These are phyloP conservation scores for Gynostemma pentaphyllum DNA, from an alignment of 306 rosid genomes.

Conservation along the genomic window DNA sequence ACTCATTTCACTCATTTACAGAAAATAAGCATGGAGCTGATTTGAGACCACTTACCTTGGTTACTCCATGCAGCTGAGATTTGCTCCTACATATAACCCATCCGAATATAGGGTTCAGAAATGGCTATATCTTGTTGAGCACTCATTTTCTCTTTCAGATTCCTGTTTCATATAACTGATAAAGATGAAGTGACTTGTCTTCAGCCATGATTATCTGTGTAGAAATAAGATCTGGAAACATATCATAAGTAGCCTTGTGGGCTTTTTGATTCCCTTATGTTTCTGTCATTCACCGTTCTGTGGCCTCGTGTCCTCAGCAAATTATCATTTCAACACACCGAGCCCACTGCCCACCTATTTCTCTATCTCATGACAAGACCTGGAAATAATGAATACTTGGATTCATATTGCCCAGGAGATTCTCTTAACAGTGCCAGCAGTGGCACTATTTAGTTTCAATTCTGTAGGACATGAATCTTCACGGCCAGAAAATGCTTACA, in stretches of 20 bases:
- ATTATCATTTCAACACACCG: no score
- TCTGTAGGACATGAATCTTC: not conserved
- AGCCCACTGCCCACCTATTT: no score
- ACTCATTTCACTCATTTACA: not conserved
- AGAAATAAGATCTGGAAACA: no score
- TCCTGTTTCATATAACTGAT: not conserved
- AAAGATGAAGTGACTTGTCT: no score
- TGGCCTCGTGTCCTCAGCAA: no score
- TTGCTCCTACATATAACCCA: not conserved
- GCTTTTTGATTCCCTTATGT: no score
- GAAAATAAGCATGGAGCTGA: not conserved
- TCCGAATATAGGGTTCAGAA: not conserved
- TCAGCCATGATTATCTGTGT: not conserved
- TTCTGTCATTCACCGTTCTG: no score
- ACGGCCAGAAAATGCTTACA: not conserved
- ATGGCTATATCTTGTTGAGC: no score
- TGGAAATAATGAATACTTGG: not conserved
- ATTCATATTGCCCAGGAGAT: not conserved
- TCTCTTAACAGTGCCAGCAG: not conserved
- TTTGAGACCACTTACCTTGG: not conserved
- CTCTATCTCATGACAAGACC: not conserved
- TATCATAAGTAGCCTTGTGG: no score
- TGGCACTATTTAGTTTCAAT: not conserved
- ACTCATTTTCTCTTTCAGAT: not conserved
- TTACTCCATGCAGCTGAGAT: not conserved